phyloP scores from a whole-genome alignment of 306 rosid species.

The Clitoria ternatea region DNA sequence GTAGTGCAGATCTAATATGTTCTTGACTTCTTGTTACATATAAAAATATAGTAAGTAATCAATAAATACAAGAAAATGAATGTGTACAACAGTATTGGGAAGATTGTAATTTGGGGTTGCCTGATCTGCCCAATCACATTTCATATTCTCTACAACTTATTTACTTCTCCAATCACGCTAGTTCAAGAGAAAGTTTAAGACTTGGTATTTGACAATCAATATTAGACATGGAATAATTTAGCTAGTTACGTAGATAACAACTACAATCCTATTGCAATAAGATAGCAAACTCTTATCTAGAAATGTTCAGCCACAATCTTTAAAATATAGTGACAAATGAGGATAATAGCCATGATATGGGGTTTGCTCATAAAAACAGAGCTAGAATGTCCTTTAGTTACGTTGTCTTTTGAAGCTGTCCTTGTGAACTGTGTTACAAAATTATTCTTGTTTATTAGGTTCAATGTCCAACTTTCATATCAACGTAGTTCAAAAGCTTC shows the following conservation, averaged over 20 bases:
- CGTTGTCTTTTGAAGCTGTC: not conserved
- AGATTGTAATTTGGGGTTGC: not conserved
- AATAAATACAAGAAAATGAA: not conserved
- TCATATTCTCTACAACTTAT: too few relatives aligned
- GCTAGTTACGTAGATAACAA: not conserved
- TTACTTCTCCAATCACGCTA: too few relatives aligned
- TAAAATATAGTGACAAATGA: not conserved
- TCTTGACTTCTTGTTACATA: not conserved
- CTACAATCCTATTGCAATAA: not conserved
- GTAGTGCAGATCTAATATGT: not conserved
- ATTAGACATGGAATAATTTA: not conserved
- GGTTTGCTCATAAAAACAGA: not conserved
- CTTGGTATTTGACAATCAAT: not conserved
- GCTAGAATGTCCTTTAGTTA: not conserved
- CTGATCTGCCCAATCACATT: too few relatives aligned
- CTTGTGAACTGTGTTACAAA: not conserved
- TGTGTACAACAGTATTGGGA: not conserved
- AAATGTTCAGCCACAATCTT: not conserved
- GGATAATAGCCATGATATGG: not conserved
- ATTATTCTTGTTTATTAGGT: not conserved
- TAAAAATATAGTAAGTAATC: not conserved
- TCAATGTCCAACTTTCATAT: slow-evolving; percentile 11
- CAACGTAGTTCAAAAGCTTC: too few relatives aligned
- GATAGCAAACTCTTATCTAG: slow-evolving; percentile 2
- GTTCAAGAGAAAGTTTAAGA: too few relatives aligned